Evolutionary conservation across 2,329 filamentous ascomycete genomes (phyloP), one percentile per base, ranked within the genome.

Genomic region (Cercospora beticola): DNA sequence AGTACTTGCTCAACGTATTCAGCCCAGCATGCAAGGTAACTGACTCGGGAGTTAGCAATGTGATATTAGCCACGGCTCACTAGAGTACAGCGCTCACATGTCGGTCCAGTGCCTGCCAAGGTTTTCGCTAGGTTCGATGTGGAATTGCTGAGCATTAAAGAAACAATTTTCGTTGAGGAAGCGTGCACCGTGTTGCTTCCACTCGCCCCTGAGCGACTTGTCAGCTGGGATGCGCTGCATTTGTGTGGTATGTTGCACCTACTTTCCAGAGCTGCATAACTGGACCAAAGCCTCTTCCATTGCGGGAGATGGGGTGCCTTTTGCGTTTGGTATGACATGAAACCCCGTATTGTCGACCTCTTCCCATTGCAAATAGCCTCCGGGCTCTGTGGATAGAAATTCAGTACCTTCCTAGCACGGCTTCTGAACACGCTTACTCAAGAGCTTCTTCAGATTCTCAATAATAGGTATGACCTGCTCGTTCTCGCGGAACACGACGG

Each of bases 401-500:
- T 58, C 6, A 58, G 23, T 23, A 21, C 3, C 4, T 5, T 7
- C 14, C 18, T 26, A 30, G 23, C 18, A 14, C 7, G 12, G 7
- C 26, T 30, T 21, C 16, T 31, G 30, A 14, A 21, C 5, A 58
- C 12, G 30, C 54, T 58, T 58, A 58, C 54, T 58, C 26, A 58
- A 21, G 4, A 58, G 54, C 54, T 58, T 58, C 16, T 31, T 58
- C 26, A 58, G 14, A 33, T 33, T 33, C 30, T 58, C 54, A 30
- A 58, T 33, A 12, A 58, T 33, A 8, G 54, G 26, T 18, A 58
- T 33, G 6, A 33, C 23, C 26, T 30, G 54, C 26, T 33, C 54
- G 16, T 58, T 33, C 54, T 65, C 63, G 21, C 63, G 26, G 21
- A 65, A 59, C 3, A 58, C 28, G n/a, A 65, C 63, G 1, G 52